Evolutionary conservation across 2,329 filamentous ascomycete species (phyloP).

Genomic region (Cadophora luteo-olivacea): DNA sequence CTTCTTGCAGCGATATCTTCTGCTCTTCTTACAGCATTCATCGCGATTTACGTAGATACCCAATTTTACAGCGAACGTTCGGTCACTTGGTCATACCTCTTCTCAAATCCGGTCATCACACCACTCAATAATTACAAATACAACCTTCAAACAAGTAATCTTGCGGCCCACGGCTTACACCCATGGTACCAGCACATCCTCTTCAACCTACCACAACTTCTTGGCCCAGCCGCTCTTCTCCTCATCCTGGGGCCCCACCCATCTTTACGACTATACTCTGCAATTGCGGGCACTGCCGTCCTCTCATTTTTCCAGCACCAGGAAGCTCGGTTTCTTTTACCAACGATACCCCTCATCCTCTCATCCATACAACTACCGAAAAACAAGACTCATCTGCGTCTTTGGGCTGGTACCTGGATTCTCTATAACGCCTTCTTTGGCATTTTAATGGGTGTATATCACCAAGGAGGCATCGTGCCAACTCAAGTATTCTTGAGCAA

Average conservation of each 20-base stretch:
- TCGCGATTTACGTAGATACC: slow-evolving; percentile 85
- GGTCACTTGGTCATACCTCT: slow-evolving; percentile 68
- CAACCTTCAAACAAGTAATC: slow-evolving; percentile 73
- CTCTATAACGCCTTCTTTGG: slow-evolving; percentile 73
- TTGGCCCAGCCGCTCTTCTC: slow-evolving; percentile 72
- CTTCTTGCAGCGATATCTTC: slow-evolving; percentile 69
- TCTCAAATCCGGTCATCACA: slow-evolving; percentile 72
- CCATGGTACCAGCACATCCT: slow-evolving; percentile 80
- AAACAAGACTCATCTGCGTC: slow-evolving; percentile 53
- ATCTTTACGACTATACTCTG: slow-evolving; percentile 72
- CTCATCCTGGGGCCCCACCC: slow-evolving; percentile 63
- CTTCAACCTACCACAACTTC: slow-evolving; percentile 72
- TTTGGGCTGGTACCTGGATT: slow-evolving; percentile 69
- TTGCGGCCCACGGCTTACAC: slow-evolving; percentile 78
- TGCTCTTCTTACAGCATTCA: slow-evolving; percentile 68
- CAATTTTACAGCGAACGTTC: slow-evolving; percentile 75
- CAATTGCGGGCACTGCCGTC: slow-evolving; percentile 72
- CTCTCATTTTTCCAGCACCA: slow-evolving; percentile 81
- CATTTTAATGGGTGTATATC: slow-evolving; percentile 79
- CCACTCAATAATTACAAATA: slow-evolving; percentile 81
- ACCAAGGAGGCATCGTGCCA: slow-evolving; percentile 80
- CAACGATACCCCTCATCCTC: slow-evolving; percentile 77
- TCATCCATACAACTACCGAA: slow-evolving; percentile 74
- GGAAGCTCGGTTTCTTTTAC: slow-evolving; percentile 79
- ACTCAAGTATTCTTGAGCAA: slow-evolving; percentile 77